Base-by-base conservation (phyloP, 768 basidiomycete genomes). In the Boletus rufocinnamomeus region DNA sequence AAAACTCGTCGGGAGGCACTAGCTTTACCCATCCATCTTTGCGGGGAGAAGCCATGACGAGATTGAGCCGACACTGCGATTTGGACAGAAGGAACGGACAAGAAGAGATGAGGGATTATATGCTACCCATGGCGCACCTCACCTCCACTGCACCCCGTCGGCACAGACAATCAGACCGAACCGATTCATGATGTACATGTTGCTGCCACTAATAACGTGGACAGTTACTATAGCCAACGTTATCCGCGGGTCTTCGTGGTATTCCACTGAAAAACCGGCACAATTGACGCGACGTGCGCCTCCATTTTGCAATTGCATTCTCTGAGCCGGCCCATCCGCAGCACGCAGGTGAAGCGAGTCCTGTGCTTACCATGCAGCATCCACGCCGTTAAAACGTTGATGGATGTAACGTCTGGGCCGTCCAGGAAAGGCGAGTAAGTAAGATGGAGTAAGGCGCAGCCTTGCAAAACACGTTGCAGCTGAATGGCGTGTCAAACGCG, bases 1-100 rank as follows among this genome's bases (percentile, higher is more conserved):
- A 74, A 52, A 72, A 74, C 41, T 73, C 72, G 50, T 76, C 74
- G 16, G 70, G 68, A 27, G 64, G 66, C 5, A 34, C n/a, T 2
- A 72, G 54, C 40, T 72, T 67, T 35, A 72, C 66, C 70, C 70
- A 71, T 34, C 58, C 70, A 3, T 71, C 70, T 48, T 62, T 61
- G 49, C 54, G 47, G 28, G 40, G 57, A 58, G 62, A 38, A 2
- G 28, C 23, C 70, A 71, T 71, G 60, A 59, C 57, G 52, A 47
- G 57, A 57, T 59, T 30, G 54, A 40, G 25, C 40, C 37, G 43
- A 54, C 19, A 48, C 35, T 50, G 47, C 41, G 51, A 53, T 37
- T 54, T 30, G 48, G 40, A 38, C 30, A 43, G 44, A 48, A 52
- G 34, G 41, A 34, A 40, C 41, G 28, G 34, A 19, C 21, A 52